Evolutionary conservation across 2,329 filamentous ascomycete genomes (phyloP), one percentile per base, ranked within the genome.

Genomic region (Ceratocystis ficicola): DNA sequence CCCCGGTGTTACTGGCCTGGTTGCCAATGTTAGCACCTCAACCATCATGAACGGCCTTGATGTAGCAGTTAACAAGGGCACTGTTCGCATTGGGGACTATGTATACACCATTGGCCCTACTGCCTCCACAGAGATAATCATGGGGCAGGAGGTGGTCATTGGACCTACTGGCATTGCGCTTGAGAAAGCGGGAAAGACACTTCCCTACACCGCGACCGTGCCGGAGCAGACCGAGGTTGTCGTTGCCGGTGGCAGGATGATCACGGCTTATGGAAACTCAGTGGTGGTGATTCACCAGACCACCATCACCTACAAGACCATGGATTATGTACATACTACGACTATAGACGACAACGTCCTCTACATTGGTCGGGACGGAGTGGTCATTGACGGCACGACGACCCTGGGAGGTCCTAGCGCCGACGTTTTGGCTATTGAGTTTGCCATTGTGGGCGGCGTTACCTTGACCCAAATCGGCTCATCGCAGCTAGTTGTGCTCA

Each of bases 321-420:
- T 69, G 32, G 71, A 73, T 2, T 68, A 74, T 2, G 71, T 70
- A 1, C 71, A 72, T 0, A 75, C 76, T 0, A 73, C 75, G 15
- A 73, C 78, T 1, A 71, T 86, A 30, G 77, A 78, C 66, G 80
- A 79, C 17, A 80, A 82, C 50, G 79, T 77, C 3, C 74, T 85
- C 68, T 75, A 78, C 1, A 74, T 85, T 63, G 81, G 78, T 0
- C 77, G 80, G 2, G 72, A 71, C 0, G 80, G 78, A 22, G 70
- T 82, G 5, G 69, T 75, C 1, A 70, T 78, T 1, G 75, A 73
- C 68, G 75, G 75, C 36, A 52, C 55, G 1, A 74, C 72, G 36
- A 78, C 76, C 0, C 66, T 82, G 0, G 80, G 80, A 20, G 80
- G 80, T 0, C 68, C 71, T 2, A 0, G 79, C 76, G 15, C 69